Evolutionary conservation across 306 rosid species (phyloP).

Genomic region (Alnus glutinosa): DNA sequence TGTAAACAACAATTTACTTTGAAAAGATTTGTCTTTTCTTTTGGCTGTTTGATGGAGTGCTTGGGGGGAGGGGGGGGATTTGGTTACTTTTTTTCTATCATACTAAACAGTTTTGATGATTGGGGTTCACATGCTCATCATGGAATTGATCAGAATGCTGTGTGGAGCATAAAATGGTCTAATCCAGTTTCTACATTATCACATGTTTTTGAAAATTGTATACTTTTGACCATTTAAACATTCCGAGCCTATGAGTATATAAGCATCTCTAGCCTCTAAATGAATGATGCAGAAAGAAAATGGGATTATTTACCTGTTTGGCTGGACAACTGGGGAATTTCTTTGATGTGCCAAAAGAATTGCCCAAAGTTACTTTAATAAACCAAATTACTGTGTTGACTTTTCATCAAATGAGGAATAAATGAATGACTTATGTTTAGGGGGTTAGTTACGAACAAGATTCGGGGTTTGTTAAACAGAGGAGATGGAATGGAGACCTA

Average conservation of each 20-base stretch:
- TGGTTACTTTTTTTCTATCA: background rate
- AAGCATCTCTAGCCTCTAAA: too few species aligned
- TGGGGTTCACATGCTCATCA: too few species aligned
- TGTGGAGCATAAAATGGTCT: too few species aligned
- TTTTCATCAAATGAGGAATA: background rate
- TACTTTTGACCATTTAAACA: too few species aligned
- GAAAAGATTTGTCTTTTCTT: background rate
- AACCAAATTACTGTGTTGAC: background rate
- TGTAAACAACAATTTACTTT: background rate
- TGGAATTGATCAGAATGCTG: too few species aligned
- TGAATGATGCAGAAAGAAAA: too few species aligned
- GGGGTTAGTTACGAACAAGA: background rate
- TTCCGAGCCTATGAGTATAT: too few species aligned
- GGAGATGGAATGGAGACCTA: background rate
- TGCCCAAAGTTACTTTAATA: background rate
- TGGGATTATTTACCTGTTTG: too few species aligned
- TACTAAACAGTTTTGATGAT: background rate
- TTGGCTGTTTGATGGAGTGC: background rate
- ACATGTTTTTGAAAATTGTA: too few species aligned
- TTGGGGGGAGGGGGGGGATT: background rate
- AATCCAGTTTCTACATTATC: too few species aligned
- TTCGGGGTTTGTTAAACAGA: background rate
- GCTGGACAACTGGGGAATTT: background rate
- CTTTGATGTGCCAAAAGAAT: background rate
- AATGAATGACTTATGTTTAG: background rate